Evolutionary conservation across 371 early-diverging fungal species (phyloP).

Genomic region (Furculomyces boomerangus): DNA sequence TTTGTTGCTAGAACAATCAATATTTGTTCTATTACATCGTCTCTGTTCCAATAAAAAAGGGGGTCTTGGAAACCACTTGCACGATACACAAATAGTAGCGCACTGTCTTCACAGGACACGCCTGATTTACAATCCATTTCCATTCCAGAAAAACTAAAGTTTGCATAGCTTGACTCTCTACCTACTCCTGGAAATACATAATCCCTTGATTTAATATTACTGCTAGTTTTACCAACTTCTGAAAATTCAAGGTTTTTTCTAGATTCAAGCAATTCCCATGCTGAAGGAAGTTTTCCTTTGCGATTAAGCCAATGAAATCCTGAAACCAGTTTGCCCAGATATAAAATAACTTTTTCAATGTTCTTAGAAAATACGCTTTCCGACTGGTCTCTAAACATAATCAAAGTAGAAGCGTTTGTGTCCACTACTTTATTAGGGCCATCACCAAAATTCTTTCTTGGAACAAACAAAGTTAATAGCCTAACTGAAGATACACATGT

Average conservation of each 20-base stretch:
- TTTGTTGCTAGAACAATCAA: conserved; percentile 28
- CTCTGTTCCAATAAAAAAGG: conserved; percentile 8
- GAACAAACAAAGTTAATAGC: background rate
- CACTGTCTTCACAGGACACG: background rate
- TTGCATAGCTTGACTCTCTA: too few relatives aligned
- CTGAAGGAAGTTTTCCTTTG: background rate
- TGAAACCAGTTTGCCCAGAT: background rate
- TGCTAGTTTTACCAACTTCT: background rate
- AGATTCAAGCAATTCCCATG: background rate
- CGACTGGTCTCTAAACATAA: background rate
- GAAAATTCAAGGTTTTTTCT: background rate
- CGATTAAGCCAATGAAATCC: background rate
- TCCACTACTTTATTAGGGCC: background rate
- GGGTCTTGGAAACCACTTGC: background rate
- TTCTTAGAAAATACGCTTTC: background rate
- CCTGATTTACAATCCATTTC: background rate
- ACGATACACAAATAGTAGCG: background rate
- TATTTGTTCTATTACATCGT: conserved; percentile 26
- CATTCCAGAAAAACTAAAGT: background rate
- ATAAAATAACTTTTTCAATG: background rate
- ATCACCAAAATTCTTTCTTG: background rate
- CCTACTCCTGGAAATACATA: too few relatives aligned
- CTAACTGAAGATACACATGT: background rate
- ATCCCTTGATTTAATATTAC: background rate
- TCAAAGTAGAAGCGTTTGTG: background rate